These are phyloP conservation scores for Lactarius indigo DNA, from an alignment of 768 basidiomycete genomes.

Conservation along the genomic window DNA sequence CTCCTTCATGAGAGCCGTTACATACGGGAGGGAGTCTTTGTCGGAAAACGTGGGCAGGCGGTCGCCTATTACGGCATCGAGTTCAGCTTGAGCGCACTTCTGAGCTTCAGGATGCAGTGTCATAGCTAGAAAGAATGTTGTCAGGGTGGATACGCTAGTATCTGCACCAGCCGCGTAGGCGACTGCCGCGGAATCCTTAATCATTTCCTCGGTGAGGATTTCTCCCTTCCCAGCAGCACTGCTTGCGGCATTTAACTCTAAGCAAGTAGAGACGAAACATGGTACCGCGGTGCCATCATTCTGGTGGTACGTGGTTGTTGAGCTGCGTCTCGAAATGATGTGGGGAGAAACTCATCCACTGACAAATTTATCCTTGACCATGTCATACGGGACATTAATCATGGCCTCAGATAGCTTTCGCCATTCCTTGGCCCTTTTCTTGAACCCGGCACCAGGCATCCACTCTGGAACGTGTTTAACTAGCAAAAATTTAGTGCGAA, in stretches of 20 bases:
- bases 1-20: conserved; percentile 25
- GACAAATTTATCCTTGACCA: conserved; percentile 26
- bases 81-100: conserved; percentile 28
- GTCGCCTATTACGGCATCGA: conserved; percentile 28
- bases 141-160: conserved; percentile 22
- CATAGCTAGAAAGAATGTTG: conserved; percentile 29
- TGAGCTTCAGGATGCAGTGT: conserved; percentile 28
- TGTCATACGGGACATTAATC: conserved; percentile 26
- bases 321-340: background rate
- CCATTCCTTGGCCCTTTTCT: conserved; percentile 24
- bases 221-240: conserved; percentile 17
- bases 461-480: conserved; percentile 30
- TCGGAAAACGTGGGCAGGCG: conserved; percentile 28
- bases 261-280: conserved; percentile 22
- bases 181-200: conserved; percentile 24
- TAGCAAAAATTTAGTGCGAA: background rate
- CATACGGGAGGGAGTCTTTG: conserved; percentile 22
- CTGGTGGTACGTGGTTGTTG: background rate
- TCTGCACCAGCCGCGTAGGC: conserved; percentile 24
- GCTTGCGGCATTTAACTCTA: conserved; percentile 19
- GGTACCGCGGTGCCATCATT: conserved; percentile 17
- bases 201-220: conserved; percentile 20
- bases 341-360: background rate
- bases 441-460: conserved; percentile 30
- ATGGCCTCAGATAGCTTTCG: conserved; percentile 24